A percentile compares a stretch with the other conserved stretches of the same genome.
Conservation (phyloP, 768 basidiomycete genomes). For the Leccinum subgranulosum region DNA sequence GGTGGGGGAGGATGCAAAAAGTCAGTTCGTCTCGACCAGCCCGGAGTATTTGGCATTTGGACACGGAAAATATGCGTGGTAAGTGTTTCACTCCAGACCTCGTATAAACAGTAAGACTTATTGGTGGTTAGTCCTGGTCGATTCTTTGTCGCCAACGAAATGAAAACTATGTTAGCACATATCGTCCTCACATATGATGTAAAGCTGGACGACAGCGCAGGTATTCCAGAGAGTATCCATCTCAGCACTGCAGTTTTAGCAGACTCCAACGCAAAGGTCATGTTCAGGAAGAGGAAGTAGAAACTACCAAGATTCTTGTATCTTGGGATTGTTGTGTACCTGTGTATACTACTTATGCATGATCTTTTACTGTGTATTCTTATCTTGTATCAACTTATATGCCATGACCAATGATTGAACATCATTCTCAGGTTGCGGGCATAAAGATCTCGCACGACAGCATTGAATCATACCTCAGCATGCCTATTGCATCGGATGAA, state of each 20-base stretch:
- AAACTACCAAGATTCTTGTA: no score
- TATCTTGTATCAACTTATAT: no score
- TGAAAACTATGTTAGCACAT: conserved; percentile 46
- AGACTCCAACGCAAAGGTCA: background rate
- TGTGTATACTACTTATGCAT: no score
- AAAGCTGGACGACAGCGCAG: background rate
- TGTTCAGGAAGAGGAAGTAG: conserved; percentile 2
- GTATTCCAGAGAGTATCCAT: background rate
- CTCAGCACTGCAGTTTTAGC: background rate
- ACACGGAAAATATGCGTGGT: background rate
- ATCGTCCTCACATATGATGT: conserved; percentile 29
- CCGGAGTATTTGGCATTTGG: background rate
- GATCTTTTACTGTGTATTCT: background rate
- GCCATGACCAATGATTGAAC: no score
- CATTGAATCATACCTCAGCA: no score
- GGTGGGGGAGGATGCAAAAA: conserved; percentile 29
- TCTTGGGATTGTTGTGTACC: background rate
- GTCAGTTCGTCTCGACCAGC: conserved; percentile 2
- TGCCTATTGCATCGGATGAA: no score
- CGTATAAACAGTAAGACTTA: background rate
- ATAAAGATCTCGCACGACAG: no score
- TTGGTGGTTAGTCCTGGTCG: conserved; percentile 17
- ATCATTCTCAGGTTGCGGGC: no score
- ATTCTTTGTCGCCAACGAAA: conserved; percentile 39
- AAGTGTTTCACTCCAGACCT: conserved; percentile 5